Conservation (phyloP, 2,329 filamentous ascomycete species). For the Neonectria ditissima region DNA sequence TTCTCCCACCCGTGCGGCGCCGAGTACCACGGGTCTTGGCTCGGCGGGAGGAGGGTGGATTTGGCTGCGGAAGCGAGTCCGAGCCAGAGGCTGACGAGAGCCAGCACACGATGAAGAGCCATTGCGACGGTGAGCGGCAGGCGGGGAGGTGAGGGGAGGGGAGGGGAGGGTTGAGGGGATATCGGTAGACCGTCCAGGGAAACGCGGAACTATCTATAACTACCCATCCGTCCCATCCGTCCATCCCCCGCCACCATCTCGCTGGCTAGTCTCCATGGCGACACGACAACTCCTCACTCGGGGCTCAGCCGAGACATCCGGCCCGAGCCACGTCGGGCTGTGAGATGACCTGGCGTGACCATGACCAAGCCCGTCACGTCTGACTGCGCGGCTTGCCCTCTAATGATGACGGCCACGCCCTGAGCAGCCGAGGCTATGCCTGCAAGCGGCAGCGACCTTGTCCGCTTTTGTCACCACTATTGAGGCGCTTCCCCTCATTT, state of each 20-base stretch:
- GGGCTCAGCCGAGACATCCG: neutral
- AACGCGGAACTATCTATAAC: neutral
- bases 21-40: slow-evolving; percentile 42
- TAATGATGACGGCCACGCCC: neutral
- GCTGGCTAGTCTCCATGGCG: neutral
- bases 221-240: too few species aligned
- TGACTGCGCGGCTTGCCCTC: too few species aligned
- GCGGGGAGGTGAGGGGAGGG: too few species aligned
- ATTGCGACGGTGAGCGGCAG: slow-evolving; percentile 22
- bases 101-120: slow-evolving; percentile 27
- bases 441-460: neutral
- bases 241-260: too few species aligned
- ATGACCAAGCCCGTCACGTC: too few species aligned
- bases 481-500: neutral
- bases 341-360: neutral
- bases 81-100: slow-evolving; percentile 33
- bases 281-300: neutral
- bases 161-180: neutral
- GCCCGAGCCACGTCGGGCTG: neutral
- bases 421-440: neutral
- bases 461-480: neutral
- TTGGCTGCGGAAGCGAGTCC: slow-evolving; percentile 15
- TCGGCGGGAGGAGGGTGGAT: slow-evolving; percentile 31
- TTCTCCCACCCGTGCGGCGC: slow-evolving; percentile 37
- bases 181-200: too few species aligned